Percentiles rank a stretch among this genome's conserved stretches.
phyloP scores from a whole-genome alignment of 139 green algal genomes.

The Closterium sp. region DNA sequence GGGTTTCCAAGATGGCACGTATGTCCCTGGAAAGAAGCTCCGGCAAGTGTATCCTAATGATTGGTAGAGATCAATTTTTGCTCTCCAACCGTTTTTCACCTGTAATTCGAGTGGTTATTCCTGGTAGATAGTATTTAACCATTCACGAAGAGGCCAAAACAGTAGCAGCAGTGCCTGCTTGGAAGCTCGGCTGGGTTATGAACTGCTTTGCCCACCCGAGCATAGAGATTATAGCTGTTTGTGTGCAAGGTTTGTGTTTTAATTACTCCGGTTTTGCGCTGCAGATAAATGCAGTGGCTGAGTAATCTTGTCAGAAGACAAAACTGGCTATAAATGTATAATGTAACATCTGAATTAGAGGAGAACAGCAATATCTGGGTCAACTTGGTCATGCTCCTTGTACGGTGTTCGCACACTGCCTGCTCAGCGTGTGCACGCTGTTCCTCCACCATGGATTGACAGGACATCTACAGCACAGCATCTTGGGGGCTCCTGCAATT shows the following conservation, averaged over 20 bases:
- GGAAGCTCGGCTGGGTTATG: neutral
- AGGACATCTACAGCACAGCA: neutral
- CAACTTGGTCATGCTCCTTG: neutral
- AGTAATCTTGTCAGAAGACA: too few species aligned
- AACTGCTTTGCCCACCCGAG: neutral
- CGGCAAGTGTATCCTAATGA: slow-evolving; percentile 39
- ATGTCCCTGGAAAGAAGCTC: slow-evolving; percentile 27
- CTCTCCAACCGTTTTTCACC: neutral
- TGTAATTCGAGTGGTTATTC: neutral
- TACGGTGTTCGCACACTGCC: neutral
- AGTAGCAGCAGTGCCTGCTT: neutral
- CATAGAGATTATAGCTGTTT: neutral
- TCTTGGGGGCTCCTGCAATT: neutral
- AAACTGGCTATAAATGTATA: too few species aligned
- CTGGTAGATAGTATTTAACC: neutral
- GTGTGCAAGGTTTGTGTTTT: too few species aligned
- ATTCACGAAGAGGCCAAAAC: neutral
- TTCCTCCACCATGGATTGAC: neutral
- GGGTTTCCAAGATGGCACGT: slow-evolving; percentile 39
- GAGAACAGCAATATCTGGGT: neutral
- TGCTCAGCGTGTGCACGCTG: neutral
- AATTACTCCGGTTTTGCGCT: too few species aligned
- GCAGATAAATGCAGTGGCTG: too few species aligned
- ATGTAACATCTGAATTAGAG: neutral
- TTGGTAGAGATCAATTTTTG: slow-evolving; percentile 4